phyloP scores from a whole-genome alignment of 2,329 filamentous ascomycete genomes.

The Dothideomycetidae sp. region DNA sequence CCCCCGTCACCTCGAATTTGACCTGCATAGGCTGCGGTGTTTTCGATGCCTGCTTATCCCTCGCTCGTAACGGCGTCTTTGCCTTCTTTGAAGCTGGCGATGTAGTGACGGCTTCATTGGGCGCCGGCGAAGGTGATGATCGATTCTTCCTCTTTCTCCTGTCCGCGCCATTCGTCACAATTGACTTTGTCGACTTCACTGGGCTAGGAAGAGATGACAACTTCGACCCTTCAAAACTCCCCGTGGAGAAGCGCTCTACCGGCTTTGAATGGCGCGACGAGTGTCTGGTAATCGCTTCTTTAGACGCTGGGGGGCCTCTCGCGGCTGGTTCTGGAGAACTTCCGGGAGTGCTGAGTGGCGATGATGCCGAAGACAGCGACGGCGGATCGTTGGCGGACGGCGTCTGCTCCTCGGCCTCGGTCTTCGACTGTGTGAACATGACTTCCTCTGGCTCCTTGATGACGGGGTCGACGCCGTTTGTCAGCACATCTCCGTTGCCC shows the following conservation, averaged over 20 bases:
- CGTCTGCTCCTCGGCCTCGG: background rate
- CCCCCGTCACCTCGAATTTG: slow-evolving; percentile 11
- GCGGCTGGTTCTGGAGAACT: slow-evolving; percentile 5
- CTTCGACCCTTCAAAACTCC: slow-evolving; percentile 2
- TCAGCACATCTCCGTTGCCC: background rate
- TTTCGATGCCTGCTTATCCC: slow-evolving; percentile 18
- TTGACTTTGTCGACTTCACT: slow-evolving; percentile 8
- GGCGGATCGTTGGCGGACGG: slow-evolving; percentile 8
- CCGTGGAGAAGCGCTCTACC: slow-evolving; percentile 11
- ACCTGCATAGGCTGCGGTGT: slow-evolving; percentile 16
- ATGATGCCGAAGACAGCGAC: slow-evolving; percentile 8
- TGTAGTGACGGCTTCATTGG: slow-evolving; percentile 2
- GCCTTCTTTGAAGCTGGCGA: slow-evolving; percentile 14
- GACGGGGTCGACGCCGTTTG: background rate
- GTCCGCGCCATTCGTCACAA: background rate
- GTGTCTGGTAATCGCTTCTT: slow-evolving; percentile 9
- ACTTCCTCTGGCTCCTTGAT: background rate
- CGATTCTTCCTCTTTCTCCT: background rate
- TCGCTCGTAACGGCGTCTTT: background rate
- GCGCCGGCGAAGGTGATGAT: no score
- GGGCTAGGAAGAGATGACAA: slow-evolving; percentile 7
- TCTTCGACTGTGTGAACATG: background rate
- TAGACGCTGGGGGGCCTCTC: background rate
- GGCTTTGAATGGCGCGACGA: slow-evolving; percentile 12
- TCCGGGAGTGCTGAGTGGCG: slow-evolving; percentile 8